A percentile compares a stretch with the other conserved stretches of the same genome.
These are phyloP conservation scores for Mucuna pruriens DNA, from an alignment of 306 rosid genomes.

Conservation along the genomic window DNA sequence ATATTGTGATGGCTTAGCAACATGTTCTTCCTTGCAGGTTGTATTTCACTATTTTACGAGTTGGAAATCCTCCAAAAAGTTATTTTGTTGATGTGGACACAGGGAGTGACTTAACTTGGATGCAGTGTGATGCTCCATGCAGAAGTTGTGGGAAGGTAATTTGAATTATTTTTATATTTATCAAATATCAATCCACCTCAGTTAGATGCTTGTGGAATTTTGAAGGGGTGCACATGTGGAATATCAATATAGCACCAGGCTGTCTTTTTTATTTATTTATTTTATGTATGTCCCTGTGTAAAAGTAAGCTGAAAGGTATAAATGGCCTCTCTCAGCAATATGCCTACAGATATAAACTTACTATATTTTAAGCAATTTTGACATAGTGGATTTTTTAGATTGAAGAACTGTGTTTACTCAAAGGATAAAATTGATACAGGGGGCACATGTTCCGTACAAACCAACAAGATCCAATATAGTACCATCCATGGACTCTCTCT, in stretches of 20 bases:
- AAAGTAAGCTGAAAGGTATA: slow-evolving; percentile 3
- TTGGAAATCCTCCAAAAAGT: slow-evolving; percentile 78
- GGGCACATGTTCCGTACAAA: slow-evolving; percentile 72
- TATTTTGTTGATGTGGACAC: slow-evolving; percentile 84
- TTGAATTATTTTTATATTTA: background rate
- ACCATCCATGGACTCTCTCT: slow-evolving; percentile 55
- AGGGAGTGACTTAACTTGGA: slow-evolving; percentile 90
- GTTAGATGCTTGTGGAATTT: slow-evolving; percentile 1
- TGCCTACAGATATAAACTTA: background rate
- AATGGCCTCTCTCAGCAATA: background rate
- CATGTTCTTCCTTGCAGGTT: slow-evolving; percentile 50
- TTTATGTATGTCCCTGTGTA: background rate
- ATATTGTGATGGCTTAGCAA: slow-evolving; percentile 26
- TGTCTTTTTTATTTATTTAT: too few species aligned
- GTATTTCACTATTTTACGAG: slow-evolving; percentile 66
- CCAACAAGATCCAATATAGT: slow-evolving; percentile 61
- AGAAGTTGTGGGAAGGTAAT: slow-evolving; percentile 80
- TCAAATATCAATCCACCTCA: background rate
- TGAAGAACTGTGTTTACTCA: slow-evolving; percentile 33
- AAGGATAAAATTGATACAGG: slow-evolving; percentile 57
- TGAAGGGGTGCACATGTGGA: background rate
- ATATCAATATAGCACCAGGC: background rate
- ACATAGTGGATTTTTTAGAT: slow-evolving; percentile 10
- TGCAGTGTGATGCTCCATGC: slow-evolving; percentile 93
- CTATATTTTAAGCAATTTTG: slow-evolving; percentile 17